Evolutionary conservation across 148 eudicot genomes (phyloP).

Genomic region (Chenopodium formosanum): DNA sequence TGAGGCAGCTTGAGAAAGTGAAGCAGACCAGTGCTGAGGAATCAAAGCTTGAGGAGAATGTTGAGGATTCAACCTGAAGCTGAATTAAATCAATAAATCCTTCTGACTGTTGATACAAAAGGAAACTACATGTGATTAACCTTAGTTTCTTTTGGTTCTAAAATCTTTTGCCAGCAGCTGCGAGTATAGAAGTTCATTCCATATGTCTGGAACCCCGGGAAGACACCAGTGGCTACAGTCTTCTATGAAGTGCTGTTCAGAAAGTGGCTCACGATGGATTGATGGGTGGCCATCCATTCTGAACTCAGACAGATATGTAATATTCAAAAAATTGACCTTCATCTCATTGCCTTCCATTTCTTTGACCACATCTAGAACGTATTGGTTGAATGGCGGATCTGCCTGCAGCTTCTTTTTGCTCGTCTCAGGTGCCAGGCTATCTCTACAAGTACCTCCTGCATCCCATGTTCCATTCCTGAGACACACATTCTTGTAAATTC

Average conservation of each 20-base stretch:
- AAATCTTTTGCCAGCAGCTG: constrained; percentile 44
- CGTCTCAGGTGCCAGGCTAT: constrained; percentile 48
- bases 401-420: constrained; percentile 36
- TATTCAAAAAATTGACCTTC: constrained; percentile 39
- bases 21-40: constrained; percentile 67
- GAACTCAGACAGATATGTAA: constrained; percentile 53
- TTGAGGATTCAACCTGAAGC: constrained; percentile 43
- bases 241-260: constrained; percentile 42
- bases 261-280: constrained; percentile 58
- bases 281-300: constrained; percentile 65
- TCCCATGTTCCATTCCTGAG: constrained; percentile 70
- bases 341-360: constrained; percentile 38
- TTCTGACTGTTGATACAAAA: neutral
- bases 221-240: constrained; percentile 91
- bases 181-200: constrained; percentile 72
- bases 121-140: neutral
- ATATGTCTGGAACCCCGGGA: constrained; percentile 79
- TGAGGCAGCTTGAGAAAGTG: constrained; percentile 88
- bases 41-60: constrained; percentile 42
- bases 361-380: constrained; percentile 36
- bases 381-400: constrained; percentile 42
- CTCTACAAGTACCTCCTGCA: constrained; percentile 55
- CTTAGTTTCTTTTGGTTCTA: constrained; percentile 26
- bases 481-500: constrained; percentile 8
- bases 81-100: neutral